Evolutionary conservation across 2,329 filamentous ascomycete genomes (phyloP).

Genomic region (Xylariaceae sp.): DNA sequence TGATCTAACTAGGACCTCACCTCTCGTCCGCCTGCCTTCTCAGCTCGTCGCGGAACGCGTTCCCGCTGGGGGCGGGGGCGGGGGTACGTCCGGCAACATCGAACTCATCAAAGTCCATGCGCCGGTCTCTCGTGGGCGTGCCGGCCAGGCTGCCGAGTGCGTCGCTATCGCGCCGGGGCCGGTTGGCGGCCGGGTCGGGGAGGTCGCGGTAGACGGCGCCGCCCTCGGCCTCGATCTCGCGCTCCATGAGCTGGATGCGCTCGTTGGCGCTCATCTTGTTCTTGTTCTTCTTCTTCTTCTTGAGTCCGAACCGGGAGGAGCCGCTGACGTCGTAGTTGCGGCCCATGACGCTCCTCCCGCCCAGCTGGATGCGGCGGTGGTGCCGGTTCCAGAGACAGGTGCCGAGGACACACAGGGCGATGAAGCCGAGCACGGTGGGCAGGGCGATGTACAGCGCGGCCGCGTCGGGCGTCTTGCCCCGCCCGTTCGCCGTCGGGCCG

Average conservation of each 20-base stretch:
- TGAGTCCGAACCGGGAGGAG: slow-evolving; percentile 31
- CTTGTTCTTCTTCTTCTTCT: slow-evolving; percentile 29
- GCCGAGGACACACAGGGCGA: slow-evolving; percentile 46
- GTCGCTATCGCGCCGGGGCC: slow-evolving; percentile 40
- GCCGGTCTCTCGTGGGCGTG: slow-evolving; percentile 40
- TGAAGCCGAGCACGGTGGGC: slow-evolving; percentile 44
- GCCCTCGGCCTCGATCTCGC: slow-evolving; percentile 26
- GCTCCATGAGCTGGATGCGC: slow-evolving; percentile 42
- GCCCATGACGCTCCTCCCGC: slow-evolving; percentile 48
- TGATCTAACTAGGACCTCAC: no score
- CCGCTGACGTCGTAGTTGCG: slow-evolving; percentile 41
- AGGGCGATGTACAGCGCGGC: slow-evolving; percentile 48
- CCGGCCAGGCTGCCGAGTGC: slow-evolving; percentile 44
- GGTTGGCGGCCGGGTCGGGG: slow-evolving; percentile 30
- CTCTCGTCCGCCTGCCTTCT: slow-evolving; percentile 41
- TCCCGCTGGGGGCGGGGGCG: slow-evolving; percentile 21
- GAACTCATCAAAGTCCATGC: slow-evolving; percentile 35
- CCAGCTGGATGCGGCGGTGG: slow-evolving; percentile 44
- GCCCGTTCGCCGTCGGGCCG: slow-evolving; percentile 25
- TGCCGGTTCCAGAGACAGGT: slow-evolving; percentile 52
- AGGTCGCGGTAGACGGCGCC: slow-evolving; percentile 34
- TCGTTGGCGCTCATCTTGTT: slow-evolving; percentile 30
- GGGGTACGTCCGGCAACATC: no score
- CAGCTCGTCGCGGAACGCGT: slow-evolving; percentile 47
- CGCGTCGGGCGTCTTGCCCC: slow-evolving; percentile 31